phyloP scores from a whole-genome alignment of 192 early-diverging fungal genomes.

The Coemansia asiatica region DNA sequence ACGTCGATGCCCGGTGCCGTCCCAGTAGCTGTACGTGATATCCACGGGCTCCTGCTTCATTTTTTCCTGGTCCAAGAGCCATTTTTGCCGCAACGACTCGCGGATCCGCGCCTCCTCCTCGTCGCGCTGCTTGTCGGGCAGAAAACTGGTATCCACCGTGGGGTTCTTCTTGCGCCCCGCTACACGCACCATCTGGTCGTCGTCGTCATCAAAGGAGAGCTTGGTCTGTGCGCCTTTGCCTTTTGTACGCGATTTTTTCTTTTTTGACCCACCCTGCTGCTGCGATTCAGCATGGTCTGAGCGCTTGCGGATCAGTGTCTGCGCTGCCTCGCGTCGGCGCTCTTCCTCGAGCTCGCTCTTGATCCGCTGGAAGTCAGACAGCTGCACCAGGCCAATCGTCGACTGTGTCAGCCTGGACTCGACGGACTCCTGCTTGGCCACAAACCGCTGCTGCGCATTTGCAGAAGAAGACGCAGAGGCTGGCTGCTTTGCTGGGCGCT shows the following conservation, averaged over 20 bases:
- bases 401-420: conserved; percentile 84
- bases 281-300: background rate
- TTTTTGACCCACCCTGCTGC: conserved; percentile 8
- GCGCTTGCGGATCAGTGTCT: conserved; percentile 42
- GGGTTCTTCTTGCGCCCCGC: conserved; percentile 79
- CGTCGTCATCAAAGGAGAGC: conserved; percentile 78
- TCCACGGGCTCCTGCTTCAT: conserved; percentile 82
- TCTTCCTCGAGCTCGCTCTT: conserved; percentile 80
- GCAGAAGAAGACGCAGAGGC: background rate
- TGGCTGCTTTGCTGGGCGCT: background rate
- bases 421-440: conserved; percentile 69
- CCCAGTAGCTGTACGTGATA: conserved; percentile 95
- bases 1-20: conserved; percentile 91
- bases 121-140: conserved; percentile 88
- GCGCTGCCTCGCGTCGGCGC: conserved; percentile 69
- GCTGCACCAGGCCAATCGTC: conserved; percentile 84
- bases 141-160: conserved; percentile 84
- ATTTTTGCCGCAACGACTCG: conserved; percentile 76
- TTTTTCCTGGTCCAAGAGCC: conserved; percentile 78
- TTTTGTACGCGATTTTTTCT: conserved; percentile 27
- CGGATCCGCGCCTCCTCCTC: conserved; percentile 69
- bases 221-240: conserved; percentile 59
- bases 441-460: conserved; percentile 76
- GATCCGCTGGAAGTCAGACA: conserved; percentile 89
- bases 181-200: conserved; percentile 24